These are phyloP conservation scores for Lentinula detonsa DNA, from an alignment of 768 basidiomycete genomes.

Conservation along the genomic window DNA sequence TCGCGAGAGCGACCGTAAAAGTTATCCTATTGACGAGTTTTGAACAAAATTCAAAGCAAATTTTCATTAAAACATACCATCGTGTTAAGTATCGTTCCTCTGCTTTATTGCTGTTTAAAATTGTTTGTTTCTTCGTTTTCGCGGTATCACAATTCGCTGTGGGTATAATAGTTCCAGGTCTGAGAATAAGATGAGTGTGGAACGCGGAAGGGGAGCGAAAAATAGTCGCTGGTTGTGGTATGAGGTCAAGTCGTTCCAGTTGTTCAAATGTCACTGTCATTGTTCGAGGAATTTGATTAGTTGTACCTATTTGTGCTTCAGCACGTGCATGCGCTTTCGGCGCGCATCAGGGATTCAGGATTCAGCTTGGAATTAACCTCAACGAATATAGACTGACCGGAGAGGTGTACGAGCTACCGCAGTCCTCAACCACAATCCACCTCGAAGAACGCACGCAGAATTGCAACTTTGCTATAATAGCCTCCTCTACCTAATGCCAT, in stretches of 20 bases:
- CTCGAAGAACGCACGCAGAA: too few species aligned
- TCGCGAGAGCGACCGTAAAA: conserved; percentile 59
- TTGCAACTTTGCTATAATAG: not conserved
- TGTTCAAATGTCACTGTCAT: not conserved
- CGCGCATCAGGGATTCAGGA: too few species aligned
- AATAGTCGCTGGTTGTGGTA: not conserved
- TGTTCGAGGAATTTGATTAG: not conserved
- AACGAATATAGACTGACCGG: too few species aligned
- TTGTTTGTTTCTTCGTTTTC: not conserved
- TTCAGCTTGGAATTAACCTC: too few species aligned
- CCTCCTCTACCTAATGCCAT: not conserved
- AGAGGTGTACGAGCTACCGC: too few species aligned
- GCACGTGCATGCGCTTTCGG: not conserved
- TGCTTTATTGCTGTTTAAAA: not conserved
- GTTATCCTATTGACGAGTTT: not conserved
- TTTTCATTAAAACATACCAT: conserved; percentile 1
- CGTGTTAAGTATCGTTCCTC: not conserved
- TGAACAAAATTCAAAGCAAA: not conserved
- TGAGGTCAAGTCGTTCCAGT: not conserved
- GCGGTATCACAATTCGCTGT: not conserved
- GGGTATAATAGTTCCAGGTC: not conserved
- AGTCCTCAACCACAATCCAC: too few species aligned
- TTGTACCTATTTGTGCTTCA: not conserved
- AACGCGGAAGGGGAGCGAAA: not conserved
- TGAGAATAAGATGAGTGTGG: not conserved